phyloP scores from a whole-genome alignment of 1,284 basidiomycete genomes.

The Apiotrichum siamense region DNA sequence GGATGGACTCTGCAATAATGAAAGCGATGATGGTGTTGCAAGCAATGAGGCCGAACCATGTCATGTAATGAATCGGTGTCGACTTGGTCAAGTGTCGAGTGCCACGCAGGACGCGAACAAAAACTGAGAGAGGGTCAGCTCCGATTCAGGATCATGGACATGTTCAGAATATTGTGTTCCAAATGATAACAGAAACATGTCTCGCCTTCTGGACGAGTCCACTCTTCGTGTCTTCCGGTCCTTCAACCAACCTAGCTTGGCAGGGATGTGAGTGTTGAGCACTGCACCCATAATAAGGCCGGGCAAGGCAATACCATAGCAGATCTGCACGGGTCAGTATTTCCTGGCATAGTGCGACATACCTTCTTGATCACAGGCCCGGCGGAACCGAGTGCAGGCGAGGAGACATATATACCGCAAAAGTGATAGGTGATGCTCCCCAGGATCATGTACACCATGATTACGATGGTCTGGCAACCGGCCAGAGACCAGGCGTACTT shows the following conservation, averaged over 20 bases:
- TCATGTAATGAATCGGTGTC: constrained; percentile 51
- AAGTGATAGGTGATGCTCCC: constrained; percentile 12
- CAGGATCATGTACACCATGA: constrained; percentile 14
- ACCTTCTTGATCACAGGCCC: constrained; percentile 40
- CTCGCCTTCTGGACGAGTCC: too few species aligned
- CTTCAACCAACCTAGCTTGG: constrained; percentile 55
- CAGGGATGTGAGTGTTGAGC: constrained; percentile 45
- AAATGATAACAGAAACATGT: constrained; percentile 42
- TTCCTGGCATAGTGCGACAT: too few species aligned
- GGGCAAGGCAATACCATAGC: constrained; percentile 39
- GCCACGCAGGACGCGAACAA: constrained; percentile 58
- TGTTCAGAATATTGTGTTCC: too few species aligned
- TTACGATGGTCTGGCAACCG: constrained; percentile 25
- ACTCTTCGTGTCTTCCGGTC: too few species aligned
- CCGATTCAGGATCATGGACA: not conserved
- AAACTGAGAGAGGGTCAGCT: constrained; percentile 42
- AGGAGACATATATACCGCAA: constrained; percentile 8
- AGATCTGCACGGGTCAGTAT: too few species aligned
- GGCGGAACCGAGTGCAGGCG: constrained; percentile 42
- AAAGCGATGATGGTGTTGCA: constrained; percentile 8
- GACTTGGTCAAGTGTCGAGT: constrained; percentile 56
- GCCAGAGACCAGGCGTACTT: constrained; percentile 27
- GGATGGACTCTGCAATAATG: constrained; percentile 19
- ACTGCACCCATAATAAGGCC: constrained; percentile 30
- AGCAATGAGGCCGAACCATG: constrained; percentile 47